A percentile compares a stretch with the other conserved stretches of the same genome.
phyloP scores from a whole-genome alignment of 164 flowering plant genomes.

The Vitis rotundifolia region DNA sequence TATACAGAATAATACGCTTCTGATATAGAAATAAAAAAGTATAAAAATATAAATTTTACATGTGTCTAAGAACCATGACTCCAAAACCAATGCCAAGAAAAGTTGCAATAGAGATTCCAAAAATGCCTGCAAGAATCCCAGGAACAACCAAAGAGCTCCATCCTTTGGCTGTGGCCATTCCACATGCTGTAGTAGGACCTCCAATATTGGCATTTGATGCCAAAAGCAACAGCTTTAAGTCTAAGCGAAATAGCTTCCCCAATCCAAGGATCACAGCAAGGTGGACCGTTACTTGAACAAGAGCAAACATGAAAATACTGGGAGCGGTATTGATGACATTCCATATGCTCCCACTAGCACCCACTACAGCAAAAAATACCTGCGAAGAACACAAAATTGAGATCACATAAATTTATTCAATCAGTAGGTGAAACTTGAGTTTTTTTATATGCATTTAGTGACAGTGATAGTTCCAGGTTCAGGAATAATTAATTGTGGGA shows the following conservation, averaged over 20 bases:
- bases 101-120: constrained; percentile 80
- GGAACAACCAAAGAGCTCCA: constrained; percentile 86
- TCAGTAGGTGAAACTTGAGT: too few species aligned
- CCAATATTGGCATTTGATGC: constrained; percentile 97
- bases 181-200: constrained; percentile 95
- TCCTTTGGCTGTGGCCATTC: constrained; percentile 93
- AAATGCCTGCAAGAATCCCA: constrained; percentile 84
- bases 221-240: constrained; percentile 61
- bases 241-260: constrained; percentile 67
- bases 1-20: background rate
- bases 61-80: constrained; percentile 48
- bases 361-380: constrained; percentile 86
- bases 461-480: too few species aligned
- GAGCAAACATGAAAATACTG: constrained; percentile 79
- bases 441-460: too few species aligned
- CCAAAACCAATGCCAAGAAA: constrained; percentile 92
- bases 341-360: constrained; percentile 83
- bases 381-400: constrained; percentile 22
- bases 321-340: constrained; percentile 81
- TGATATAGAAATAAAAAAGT: background rate
- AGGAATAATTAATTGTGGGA: too few species aligned
- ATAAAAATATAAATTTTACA: constrained; percentile 28
- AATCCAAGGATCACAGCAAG: constrained; percentile 71
- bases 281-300: constrained; percentile 72
- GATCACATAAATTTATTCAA: background rate